phyloP scores from a whole-genome alignment of 2,329 filamentous ascomycete species.

The Beauveria sp. region DNA sequence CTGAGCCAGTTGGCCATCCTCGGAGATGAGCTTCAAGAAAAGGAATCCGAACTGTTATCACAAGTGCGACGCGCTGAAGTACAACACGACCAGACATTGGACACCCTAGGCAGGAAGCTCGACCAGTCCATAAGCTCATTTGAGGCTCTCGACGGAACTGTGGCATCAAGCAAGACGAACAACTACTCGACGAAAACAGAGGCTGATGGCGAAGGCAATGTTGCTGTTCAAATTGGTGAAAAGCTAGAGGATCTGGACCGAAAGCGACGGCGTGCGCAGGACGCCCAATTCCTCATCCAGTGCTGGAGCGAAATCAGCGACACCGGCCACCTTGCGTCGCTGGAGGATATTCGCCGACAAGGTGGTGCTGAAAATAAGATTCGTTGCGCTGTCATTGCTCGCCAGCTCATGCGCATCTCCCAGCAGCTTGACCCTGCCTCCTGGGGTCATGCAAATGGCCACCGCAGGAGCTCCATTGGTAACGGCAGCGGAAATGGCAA shows the following conservation, averaged over 20 bases:
- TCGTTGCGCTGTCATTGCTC: slow-evolving; percentile 84
- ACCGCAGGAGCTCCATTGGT: slow-evolving; percentile 34
- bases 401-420: slow-evolving; percentile 90
- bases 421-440: slow-evolving; percentile 76
- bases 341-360: slow-evolving; percentile 81
- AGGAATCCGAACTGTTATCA: slow-evolving; percentile 83
- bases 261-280: slow-evolving; percentile 80
- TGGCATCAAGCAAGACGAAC: slow-evolving; percentile 53
- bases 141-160: slow-evolving; percentile 75
- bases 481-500: slow-evolving; percentile 33
- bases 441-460: slow-evolving; percentile 51
- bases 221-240: slow-evolving; percentile 92
- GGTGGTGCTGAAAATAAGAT: slow-evolving; percentile 89
- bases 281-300: slow-evolving; percentile 90
- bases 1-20: slow-evolving; percentile 61
- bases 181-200: slow-evolving; percentile 25
- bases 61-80: slow-evolving; percentile 86
- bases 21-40: slow-evolving; percentile 77
- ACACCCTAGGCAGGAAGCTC: slow-evolving; percentile 78
- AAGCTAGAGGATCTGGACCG: slow-evolving; percentile 88
- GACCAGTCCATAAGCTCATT: slow-evolving; percentile 90
- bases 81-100: slow-evolving; percentile 86
- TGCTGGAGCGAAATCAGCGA: slow-evolving; percentile 97
- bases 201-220: slow-evolving; percentile 63
- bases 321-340: slow-evolving; percentile 72